Evolutionary conservation across 352 stramenopile species (phyloP).

Genomic region (Phytophthora citricola): DNA sequence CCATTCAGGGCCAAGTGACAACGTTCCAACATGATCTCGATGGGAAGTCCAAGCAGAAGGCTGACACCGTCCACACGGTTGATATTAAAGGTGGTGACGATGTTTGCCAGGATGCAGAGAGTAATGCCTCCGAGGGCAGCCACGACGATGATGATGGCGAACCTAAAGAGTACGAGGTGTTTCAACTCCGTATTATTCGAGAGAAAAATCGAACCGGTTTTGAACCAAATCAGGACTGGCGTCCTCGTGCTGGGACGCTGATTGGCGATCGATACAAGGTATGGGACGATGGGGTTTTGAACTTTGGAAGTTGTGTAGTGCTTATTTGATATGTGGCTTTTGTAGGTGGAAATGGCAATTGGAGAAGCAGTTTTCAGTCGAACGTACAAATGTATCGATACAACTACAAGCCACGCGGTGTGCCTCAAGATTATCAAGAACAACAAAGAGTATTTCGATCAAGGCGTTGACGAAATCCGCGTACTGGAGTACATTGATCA

Average conservation of each 20-base stretch:
- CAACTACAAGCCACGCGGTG: conserved; percentile 78
- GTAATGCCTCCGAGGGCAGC: conserved; percentile 45
- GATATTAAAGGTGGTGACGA: conserved; percentile 41
- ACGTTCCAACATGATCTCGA: conserved; percentile 42
- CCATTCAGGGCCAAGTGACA: conserved; percentile 28
- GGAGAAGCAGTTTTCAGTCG: conserved; percentile 86
- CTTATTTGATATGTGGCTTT: conserved; percentile 6
- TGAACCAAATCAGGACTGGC: conserved; percentile 81
- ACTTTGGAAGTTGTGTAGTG: neutral
- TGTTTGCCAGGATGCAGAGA: conserved; percentile 20
- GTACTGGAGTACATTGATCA: conserved; percentile 74
- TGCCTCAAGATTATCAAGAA: conserved; percentile 99
- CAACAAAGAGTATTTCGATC: conserved; percentile 99
- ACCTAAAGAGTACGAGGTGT: conserved; percentile 72
- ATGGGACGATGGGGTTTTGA: neutral
- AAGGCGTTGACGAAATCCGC: conserved; percentile 89
- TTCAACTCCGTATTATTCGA: conserved; percentile 76
- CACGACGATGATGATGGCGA: conserved; percentile 43
- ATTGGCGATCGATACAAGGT: conserved; percentile 76
- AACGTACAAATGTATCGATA: conserved; percentile 83
- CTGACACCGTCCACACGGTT: conserved; percentile 36
- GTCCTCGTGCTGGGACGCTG: conserved; percentile 58
- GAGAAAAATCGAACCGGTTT: conserved; percentile 86
- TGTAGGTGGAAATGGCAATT: conserved; percentile 73
- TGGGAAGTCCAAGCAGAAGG: conserved; percentile 32